Base-by-base conservation (phyloP, 75 land plant species). In the Selaginella moellendorffii region DNA sequence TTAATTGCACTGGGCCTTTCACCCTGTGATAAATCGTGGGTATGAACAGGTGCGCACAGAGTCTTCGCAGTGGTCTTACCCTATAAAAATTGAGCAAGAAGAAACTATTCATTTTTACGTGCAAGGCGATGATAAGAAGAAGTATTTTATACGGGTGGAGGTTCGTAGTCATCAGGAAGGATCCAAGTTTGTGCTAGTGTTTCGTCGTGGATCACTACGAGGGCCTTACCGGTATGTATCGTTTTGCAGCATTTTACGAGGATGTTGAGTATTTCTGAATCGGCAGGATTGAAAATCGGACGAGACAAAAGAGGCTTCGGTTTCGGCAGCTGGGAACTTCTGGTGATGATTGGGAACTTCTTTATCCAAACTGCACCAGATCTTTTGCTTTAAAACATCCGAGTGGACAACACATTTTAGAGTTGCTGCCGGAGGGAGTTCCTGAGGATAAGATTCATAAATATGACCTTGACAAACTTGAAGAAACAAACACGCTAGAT, bases 121-220 rank as follows among this genome's bases (percentile, higher is more conserved):
- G 68, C 86, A 76, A 53, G 64, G 73, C 22, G 26, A 61, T 23
- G 31, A 81, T 76, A 83, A 81, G 46, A 65, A 29, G 8, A 59
- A 90, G 61, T 74, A 36, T 54, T 72, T 69, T 74, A 51, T 95
- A 61, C 77, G 78, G 56, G 66, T 76, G 58, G 86, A 95, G 66
- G 71, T 95, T 51, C 91, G 92, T 54, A 91, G 97, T n/a, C 82
- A 95, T 78, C 96, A 90, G 29, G 91, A 90, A 72, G 99, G 97
- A 61, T 95, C 99, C 21, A 76, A 90, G n/a, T 95, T 82, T 66
- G 66, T 86, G 42, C 75, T 87, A 70, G 81, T 86, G 12, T 86
- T 95, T 20, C 85, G 87, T 61, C 73, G 78, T 10, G 99, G 84
- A 28, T 80, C 85, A 24, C 52, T 53, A 1, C 70, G 68, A 58